Conservation (phyloP, 495 filamentous ascomycete species). For the Aspergillus carlsbadensis region DNA sequence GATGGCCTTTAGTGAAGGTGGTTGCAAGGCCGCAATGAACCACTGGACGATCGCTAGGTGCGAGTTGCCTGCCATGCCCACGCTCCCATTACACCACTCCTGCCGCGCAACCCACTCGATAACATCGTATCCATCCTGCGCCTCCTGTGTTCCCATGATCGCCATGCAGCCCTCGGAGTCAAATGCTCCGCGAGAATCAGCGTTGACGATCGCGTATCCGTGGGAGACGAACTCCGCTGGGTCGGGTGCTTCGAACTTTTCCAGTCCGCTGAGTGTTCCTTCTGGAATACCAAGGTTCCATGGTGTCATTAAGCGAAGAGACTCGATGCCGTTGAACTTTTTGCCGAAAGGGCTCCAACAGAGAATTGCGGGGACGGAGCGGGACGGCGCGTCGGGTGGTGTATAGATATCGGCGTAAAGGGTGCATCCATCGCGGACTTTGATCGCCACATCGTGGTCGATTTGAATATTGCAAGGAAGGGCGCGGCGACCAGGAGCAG, state of each 20-base stretch:
- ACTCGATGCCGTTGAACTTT: slow-evolving; percentile 28
- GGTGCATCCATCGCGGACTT: slow-evolving; percentile 30
- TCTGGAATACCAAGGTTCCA: slow-evolving; percentile 28
- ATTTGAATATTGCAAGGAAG: slow-evolving; percentile 23
- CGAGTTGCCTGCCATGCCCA: slow-evolving; percentile 47
- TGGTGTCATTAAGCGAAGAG: slow-evolving; percentile 20
- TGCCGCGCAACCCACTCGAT: slow-evolving; percentile 42
- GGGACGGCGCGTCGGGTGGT: slow-evolving; percentile 19
- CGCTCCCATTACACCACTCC: slow-evolving; percentile 45
- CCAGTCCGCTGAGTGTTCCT: slow-evolving; percentile 26
- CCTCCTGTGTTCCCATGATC: slow-evolving; percentile 48
- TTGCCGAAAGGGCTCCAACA: slow-evolving; percentile 41
- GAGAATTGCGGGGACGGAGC: slow-evolving; percentile 34
- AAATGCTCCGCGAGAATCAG: slow-evolving; percentile 42
- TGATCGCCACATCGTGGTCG: slow-evolving; percentile 34
- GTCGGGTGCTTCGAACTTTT: slow-evolving; percentile 48
- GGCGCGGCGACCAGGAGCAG: slow-evolving; percentile 17
- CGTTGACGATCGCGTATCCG: slow-evolving; percentile 46
- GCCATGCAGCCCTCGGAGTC: slow-evolving; percentile 39
- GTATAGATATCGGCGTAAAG: slow-evolving; percentile 39
- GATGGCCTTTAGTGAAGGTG: slow-evolving; percentile 43
- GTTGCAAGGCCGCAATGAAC: slow-evolving; percentile 38
- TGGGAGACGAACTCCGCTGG: slow-evolving; percentile 37
- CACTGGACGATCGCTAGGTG: slow-evolving; percentile 42
- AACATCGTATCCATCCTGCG: slow-evolving; percentile 44